Base-by-base conservation (phyloP, 176 grass and related monocot genomes). In the Leersia perrieri region DNA sequence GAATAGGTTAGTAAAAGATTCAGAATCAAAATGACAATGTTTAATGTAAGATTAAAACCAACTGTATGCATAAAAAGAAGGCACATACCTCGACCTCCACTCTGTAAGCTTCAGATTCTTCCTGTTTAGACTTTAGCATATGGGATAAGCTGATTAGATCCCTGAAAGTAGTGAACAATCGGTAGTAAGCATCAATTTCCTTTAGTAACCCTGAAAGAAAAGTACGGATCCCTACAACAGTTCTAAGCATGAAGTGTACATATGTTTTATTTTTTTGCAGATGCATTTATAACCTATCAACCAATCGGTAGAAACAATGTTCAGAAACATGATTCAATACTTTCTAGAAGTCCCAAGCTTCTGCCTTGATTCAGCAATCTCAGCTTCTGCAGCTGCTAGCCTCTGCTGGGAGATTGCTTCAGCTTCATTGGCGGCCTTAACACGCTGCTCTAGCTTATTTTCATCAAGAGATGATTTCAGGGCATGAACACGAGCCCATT, bases 351-450 rank as follows among this genome's bases (percentile, higher is more conserved):
- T 72, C 53, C 93, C 97, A 65, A 94, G 77, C 67, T 94, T 94
- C 82, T 93, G 87, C 41, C 93, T 81, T 78, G 92, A 73, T 86
- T 99, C 91, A 74, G 83, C 83, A 65, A 99, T 99, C 69, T 99
- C 85, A 85, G 93, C 97, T 92, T 99, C 97, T 76, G 91, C 88
- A 75, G 82, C 77, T 35, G 87, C 89, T 82, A 99, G 71, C 70
- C 77, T 91, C 85, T 94, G 91, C 85, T 99, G 97, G 72, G 97
- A 96, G 73, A 86, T 75, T 76, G 97, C 93, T 86, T 99, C 97
- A 83, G 88, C 89, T 96, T 99, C 93, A 88, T 92, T 99, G 62
- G 91, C 97, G 68, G 77, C 87, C 80, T 94, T 99, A 83, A 99
- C 97, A 82, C 89, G 87, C 49, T 82, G 77, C 80, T 99, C 97